Evolutionary conservation across 192 early-diverging fungal species (phyloP).

Genomic region (Podila epicladia): DNA sequence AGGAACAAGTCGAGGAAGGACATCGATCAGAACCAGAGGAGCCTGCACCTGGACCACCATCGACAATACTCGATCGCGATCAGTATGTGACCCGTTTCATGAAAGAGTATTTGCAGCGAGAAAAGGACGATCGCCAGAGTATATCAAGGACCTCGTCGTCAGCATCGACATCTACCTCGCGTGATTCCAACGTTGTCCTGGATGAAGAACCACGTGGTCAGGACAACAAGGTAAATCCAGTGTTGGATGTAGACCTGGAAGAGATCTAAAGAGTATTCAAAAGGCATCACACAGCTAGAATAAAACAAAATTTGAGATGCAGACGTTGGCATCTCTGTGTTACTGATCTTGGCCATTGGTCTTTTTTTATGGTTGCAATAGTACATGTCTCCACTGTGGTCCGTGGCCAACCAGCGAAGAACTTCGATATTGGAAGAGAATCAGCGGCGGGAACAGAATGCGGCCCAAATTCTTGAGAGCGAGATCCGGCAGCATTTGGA

Average conservation of each 20-base stretch:
- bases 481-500: slow-evolving; percentile 31
- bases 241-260: background rate
- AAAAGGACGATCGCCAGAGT: background rate
- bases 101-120: slow-evolving; percentile 3
- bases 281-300: too few relatives aligned
- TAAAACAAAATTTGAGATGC: too few relatives aligned
- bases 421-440: slow-evolving; percentile 10
- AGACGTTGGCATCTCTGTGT: background rate
- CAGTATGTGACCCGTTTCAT: slow-evolving; percentile 7
- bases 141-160: too few relatives aligned
- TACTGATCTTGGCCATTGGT: background rate
- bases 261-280: too few relatives aligned
- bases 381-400: slow-evolving; percentile 42
- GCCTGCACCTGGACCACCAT: too few relatives aligned
- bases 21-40: too few relatives aligned
- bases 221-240: slow-evolving; percentile 38
- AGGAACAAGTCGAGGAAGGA: background rate
- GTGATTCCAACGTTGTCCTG: too few relatives aligned
- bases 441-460: background rate
- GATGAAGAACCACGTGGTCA: background rate
- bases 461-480: background rate
- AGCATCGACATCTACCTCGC: too few relatives aligned
- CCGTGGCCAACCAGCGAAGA: slow-evolving; percentile 7
- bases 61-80: background rate
- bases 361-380: background rate